Evolutionary conservation across 148 eudicot species (phyloP), one percentile per base, ranked within the genome.

Genomic region (Hydrangea macrophylla): DNA sequence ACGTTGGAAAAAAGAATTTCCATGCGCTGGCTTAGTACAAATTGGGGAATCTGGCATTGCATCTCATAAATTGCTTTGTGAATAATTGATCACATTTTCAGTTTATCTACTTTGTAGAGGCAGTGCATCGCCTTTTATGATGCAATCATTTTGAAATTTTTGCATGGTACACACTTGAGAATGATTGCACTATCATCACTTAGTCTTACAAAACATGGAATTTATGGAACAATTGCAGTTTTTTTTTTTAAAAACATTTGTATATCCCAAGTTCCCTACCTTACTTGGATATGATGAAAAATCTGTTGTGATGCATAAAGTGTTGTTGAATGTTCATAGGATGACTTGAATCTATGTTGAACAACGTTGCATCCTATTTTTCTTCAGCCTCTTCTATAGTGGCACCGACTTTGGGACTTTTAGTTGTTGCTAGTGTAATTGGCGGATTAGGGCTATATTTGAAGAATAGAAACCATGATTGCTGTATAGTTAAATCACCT

Each of bases 211-310:
- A 12, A 31, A 18, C 11, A 18, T 20, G 27, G 10, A 1, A 28
- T 30, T 9, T 27, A 45, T 30, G 39, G 2, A n/a, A 48, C 8
- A 20, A 10, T 50, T 11, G 50, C 50, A 9, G 26, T 54, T 31
- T 65, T 18, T 50, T n/a, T n/a, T n/a, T n/a, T n/a, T n/a, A n/a
- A 12, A 32, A 28, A 53, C n/a, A 30, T 65, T 50, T 65, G n/a
- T n/a, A n/a, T n/a, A n/a, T n/a, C n/a, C n/a, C 22, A 12, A 42
- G 32, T 65, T 7, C 40, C 28, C 25, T 12, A 23, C 32, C 25
- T 15, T 11, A 32, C n/a, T 36, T 4, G 20, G 39, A 23, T n/a
- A 65, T 65, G 28, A 66, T 25, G 35, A 25, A 9, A 51, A 26
- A 1, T 9, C 44, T 13, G 18, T 66, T 51, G 24, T 13, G 18